These are phyloP conservation scores for Vaccinium darrowii DNA, from an alignment of 148 eudicot genomes.

Conservation along the genomic window DNA sequence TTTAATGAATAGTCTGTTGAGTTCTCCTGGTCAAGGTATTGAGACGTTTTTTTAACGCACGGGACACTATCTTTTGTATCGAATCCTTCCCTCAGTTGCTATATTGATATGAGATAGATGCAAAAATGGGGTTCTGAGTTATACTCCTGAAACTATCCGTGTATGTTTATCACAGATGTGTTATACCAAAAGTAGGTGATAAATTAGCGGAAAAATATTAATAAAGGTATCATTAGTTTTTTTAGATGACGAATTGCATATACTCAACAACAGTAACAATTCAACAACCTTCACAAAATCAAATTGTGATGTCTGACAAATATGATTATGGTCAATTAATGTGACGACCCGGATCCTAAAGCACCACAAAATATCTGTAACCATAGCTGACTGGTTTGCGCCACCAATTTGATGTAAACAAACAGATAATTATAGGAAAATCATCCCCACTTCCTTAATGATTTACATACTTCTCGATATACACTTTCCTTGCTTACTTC, in stretches of 20 bases:
- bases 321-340: not conserved
- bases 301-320: not conserved
- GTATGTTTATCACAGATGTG: not conserved
- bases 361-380: no score
- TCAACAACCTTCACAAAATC: not conserved
- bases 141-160: not conserved
- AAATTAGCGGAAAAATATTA: not conserved
- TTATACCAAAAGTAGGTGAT: not conserved
- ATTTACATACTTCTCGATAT: no score
- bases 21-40: conserved; percentile 89
- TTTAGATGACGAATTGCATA: not conserved
- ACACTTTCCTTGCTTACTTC: no score
- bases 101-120: not conserved
- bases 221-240: not conserved
- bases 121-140: not conserved
- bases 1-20: conserved; percentile 88
- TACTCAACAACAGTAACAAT: not conserved
- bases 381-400: no score
- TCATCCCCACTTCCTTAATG: no score
- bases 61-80: not conserved
- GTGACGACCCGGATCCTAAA: no score
- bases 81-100: not conserved
- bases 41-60: not conserved
- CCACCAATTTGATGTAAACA: no score
- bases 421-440: no score